phyloP scores from a whole-genome alignment of 257 asterid species.

The Coffea eugenioides region DNA sequence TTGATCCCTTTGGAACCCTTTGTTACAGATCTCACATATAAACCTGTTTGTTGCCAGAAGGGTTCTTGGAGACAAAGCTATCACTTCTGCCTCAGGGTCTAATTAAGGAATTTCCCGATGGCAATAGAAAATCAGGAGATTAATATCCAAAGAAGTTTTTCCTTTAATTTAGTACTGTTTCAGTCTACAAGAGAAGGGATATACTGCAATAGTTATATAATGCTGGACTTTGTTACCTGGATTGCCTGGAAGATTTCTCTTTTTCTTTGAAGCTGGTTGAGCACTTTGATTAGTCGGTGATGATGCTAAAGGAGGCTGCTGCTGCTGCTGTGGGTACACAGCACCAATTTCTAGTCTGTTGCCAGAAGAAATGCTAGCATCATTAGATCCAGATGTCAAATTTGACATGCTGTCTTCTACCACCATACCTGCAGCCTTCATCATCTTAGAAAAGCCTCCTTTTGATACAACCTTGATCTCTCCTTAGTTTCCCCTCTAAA shows the following conservation, averaged over 20 bases:
- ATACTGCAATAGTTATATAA: background rate
- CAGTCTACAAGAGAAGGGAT: background rate
- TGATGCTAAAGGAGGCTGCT: constrained; percentile 13
- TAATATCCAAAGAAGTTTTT: background rate
- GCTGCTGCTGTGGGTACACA: constrained; percentile 16
- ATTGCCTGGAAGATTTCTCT: constrained; percentile 73
- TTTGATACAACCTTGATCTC: background rate
- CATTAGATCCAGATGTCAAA: constrained; percentile 68
- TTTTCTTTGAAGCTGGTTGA: constrained; percentile 50
- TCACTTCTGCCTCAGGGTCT: constrained; percentile 77
- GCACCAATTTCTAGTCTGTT: constrained; percentile 39
- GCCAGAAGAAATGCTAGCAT: constrained; percentile 58
- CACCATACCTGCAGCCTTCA: constrained; percentile 12
- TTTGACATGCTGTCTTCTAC: constrained; percentile 49
- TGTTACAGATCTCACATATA: constrained; percentile 71
- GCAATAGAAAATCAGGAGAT: background rate
- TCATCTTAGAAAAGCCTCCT: constrained; percentile 4
- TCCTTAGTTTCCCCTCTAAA: background rate
- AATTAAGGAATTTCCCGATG: background rate
- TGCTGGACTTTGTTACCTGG: constrained; percentile 39
- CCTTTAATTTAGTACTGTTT: too few relatives aligned
- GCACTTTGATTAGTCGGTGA: constrained; percentile 23
- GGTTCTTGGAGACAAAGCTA: constrained; percentile 58
- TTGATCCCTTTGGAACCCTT: constrained; percentile 76
- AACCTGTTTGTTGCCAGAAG: constrained; percentile 72